Conservation (phyloP, 192 early-diverging fungal genomes). For the Linnemannia hyalina region DNA sequence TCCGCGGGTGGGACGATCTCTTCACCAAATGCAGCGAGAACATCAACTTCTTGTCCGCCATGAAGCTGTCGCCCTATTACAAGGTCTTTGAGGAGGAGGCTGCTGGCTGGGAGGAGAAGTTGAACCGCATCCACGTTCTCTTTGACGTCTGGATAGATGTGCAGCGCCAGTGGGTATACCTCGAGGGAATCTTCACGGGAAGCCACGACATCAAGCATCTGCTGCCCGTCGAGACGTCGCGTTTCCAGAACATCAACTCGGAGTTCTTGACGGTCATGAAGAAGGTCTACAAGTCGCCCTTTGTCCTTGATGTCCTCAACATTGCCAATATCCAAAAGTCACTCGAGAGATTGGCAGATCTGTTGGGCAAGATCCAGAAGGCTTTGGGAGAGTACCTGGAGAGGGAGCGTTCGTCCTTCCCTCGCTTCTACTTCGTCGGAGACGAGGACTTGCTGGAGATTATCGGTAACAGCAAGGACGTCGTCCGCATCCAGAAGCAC, state of each 20-base stretch:
- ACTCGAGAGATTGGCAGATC: slow-evolving; percentile 93
- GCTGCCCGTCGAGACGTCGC: slow-evolving; percentile 93
- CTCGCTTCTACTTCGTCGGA: slow-evolving; percentile 99
- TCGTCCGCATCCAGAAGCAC: slow-evolving; percentile 96
- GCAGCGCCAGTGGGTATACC: slow-evolving; percentile 99
- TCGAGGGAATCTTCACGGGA: slow-evolving; percentile 98
- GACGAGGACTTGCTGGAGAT: slow-evolving; percentile 99
- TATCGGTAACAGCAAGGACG: slow-evolving; percentile 97
- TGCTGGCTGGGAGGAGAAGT: slow-evolving; percentile 93
- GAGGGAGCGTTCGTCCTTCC: slow-evolving; percentile 95
- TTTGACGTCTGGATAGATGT: slow-evolving; percentile 99
- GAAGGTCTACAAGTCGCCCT: slow-evolving; percentile 98
- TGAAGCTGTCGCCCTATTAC: slow-evolving; percentile 98
- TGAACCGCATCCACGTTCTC: slow-evolving; percentile 94
- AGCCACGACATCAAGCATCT: slow-evolving; percentile 98
- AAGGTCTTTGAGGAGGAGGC: slow-evolving; percentile 99
- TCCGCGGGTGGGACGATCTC: slow-evolving; percentile 98
- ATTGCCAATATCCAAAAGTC: slow-evolving; percentile 96
- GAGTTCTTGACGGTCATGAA: slow-evolving; percentile 99
- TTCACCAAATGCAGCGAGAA: slow-evolving; percentile 98
- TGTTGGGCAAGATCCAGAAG: slow-evolving; percentile 96
- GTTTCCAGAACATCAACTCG: slow-evolving; percentile 97
- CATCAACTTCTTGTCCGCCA: slow-evolving; percentile 93
- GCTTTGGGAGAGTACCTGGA: slow-evolving; percentile 99
- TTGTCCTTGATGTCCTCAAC: slow-evolving; percentile 94